Evolutionary conservation across 345 rosid species (phyloP).

Genomic region (Raphanus raphanistrum): DNA sequence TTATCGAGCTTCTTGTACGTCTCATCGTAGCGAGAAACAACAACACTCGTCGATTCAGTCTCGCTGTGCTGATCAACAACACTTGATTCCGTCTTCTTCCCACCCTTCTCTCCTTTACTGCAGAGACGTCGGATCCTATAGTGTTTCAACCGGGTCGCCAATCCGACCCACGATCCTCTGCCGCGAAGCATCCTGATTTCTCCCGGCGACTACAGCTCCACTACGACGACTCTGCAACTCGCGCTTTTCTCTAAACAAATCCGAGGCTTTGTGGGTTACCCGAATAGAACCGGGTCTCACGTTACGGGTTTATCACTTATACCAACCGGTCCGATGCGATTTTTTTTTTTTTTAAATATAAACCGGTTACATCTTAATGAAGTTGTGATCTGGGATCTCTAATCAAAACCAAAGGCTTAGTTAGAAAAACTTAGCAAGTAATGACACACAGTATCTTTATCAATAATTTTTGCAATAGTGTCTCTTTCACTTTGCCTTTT

Average conservation of each 20-base stretch:
- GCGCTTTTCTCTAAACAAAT: neutral
- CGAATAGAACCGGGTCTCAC: neutral
- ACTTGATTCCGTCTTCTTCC: slow-evolving; percentile 42
- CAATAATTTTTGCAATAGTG: slow-evolving; percentile 13
- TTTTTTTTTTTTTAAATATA: too few species aligned
- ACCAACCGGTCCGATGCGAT: neutral
- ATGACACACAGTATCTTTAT: slow-evolving; percentile 7
- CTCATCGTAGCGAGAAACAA: slow-evolving; percentile 51
- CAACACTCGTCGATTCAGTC: slow-evolving; percentile 49
- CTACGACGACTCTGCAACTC: slow-evolving; percentile 4
- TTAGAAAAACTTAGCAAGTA: neutral
- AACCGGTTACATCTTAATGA: slow-evolving; percentile 5
- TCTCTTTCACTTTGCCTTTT: slow-evolving; percentile 23
- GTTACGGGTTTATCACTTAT: neutral
- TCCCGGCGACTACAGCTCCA: slow-evolving; percentile 22
- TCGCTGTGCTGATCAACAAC: slow-evolving; percentile 46
- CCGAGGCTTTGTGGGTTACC: neutral
- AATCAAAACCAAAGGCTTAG: neutral
- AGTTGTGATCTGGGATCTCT: neutral
- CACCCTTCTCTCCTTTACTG: slow-evolving; percentile 30
- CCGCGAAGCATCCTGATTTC: slow-evolving; percentile 47
- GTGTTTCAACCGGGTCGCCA: slow-evolving; percentile 32
- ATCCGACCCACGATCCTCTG: slow-evolving; percentile 39
- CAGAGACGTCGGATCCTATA: slow-evolving; percentile 35
- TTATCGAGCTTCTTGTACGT: slow-evolving; percentile 64